phyloP scores from a whole-genome alignment of 345 rosid genomes.

The Geranium brycei region DNA sequence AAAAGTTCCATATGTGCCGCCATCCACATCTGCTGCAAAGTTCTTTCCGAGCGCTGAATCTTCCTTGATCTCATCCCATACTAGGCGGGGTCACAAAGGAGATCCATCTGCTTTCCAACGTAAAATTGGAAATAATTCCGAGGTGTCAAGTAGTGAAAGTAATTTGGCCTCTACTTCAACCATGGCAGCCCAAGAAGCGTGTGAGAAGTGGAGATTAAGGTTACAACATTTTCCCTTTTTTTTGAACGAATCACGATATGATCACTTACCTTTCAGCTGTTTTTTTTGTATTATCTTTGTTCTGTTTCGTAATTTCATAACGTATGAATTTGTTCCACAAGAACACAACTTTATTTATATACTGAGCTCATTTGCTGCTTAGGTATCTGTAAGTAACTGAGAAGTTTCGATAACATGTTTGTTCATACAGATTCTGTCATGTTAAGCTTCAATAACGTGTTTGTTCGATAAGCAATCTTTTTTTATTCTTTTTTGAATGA shows the following conservation, averaged over 20 bases:
- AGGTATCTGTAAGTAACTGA: too few species aligned
- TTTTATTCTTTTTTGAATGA: too few species aligned
- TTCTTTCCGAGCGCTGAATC: constrained; percentile 33
- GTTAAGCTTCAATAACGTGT: too few species aligned
- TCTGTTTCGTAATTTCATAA: too few species aligned
- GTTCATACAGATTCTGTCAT: too few species aligned
- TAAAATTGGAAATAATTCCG: constrained; percentile 23
- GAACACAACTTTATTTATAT: background rate
- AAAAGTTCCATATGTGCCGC: constrained; percentile 19
- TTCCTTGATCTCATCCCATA: constrained; percentile 27
- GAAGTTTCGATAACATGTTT: too few species aligned
- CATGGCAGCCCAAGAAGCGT: constrained; percentile 62
- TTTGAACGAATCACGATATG: background rate
- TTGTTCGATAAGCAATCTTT: too few species aligned
- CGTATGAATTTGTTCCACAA: too few species aligned
- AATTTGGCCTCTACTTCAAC: constrained; percentile 25
- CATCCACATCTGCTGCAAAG: constrained; percentile 30
- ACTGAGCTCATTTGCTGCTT: too few species aligned
- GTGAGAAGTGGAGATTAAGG: constrained; percentile 99
- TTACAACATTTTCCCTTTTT: constrained; percentile 11
- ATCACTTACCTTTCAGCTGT: too few species aligned
- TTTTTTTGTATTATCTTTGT: too few species aligned
- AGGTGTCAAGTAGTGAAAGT: constrained; percentile 28
- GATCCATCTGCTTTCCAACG: constrained; percentile 21
- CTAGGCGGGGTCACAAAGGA: constrained; percentile 22